These are phyloP conservation scores for Tetrahymena thermophila DNA, from an alignment of 73 alveolate genomes.

Conservation along the genomic window DNA sequence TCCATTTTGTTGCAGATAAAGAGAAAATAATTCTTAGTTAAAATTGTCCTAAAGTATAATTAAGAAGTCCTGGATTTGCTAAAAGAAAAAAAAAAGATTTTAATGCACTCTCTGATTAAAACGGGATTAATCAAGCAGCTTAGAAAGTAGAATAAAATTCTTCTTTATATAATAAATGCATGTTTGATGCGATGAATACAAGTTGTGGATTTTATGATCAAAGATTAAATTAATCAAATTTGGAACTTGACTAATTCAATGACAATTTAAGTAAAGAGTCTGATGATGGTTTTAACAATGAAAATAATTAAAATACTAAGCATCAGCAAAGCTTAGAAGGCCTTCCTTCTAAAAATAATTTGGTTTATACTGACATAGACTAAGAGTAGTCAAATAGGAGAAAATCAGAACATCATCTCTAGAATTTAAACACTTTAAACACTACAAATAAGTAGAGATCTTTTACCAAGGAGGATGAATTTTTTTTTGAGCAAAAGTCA, in stretches of 20 bases:
- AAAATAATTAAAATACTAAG: neutral
- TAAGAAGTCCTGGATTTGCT: neutral
- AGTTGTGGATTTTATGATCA: neutral
- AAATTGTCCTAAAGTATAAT: neutral
- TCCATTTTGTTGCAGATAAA: neutral
- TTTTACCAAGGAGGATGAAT: neutral
- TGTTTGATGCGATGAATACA: neutral
- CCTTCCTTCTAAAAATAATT: neutral
- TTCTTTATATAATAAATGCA: neutral
- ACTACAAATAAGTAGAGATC: neutral
- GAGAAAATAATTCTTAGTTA: neutral
- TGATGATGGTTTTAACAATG: neutral
- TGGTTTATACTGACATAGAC: neutral
- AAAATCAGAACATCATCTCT: neutral
- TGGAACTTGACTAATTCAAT: neutral
- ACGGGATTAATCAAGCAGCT: neutral
- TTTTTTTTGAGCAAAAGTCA: neutral
- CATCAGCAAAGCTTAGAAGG: neutral
- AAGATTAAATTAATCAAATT: neutral
- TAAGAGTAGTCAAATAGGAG: neutral
- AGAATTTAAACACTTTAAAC: neutral
- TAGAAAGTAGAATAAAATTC: neutral
- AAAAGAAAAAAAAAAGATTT: neutral
- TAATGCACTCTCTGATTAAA: neutral
- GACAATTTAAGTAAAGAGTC: neutral